Conservation (phyloP, 352 stramenopile species). For the Pythium oligandrum region DNA sequence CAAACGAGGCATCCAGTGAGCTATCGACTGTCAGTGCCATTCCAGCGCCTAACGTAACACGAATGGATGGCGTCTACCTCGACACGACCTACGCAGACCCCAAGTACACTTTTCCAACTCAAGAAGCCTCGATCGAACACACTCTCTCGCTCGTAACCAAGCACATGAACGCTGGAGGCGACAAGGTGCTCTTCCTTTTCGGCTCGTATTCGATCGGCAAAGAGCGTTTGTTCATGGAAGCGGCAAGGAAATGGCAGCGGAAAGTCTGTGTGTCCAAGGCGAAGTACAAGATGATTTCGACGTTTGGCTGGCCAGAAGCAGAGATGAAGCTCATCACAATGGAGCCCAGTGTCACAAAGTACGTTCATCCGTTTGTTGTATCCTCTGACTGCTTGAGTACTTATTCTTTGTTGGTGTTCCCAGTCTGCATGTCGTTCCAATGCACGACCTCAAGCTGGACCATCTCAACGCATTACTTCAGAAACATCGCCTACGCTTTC, state of each 20-base stretch:
- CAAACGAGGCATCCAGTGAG: too few relatives aligned
- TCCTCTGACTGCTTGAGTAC: constrained; percentile 4
- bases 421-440: constrained; percentile 90
- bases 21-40: not conserved
- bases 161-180: constrained; percentile 25
- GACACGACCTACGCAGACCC: constrained; percentile 97
- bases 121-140: constrained; percentile 68
- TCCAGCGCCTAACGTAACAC: constrained; percentile 1
- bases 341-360: constrained; percentile 65
- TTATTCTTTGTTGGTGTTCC: not conserved
- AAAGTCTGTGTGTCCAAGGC: constrained; percentile 78
- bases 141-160: constrained; percentile 57
- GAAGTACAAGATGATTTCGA: constrained; percentile 84
- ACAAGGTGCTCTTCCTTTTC: constrained; percentile 92
- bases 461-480: constrained; percentile 58
- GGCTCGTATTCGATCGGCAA: constrained; percentile 97
- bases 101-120: constrained; percentile 92
- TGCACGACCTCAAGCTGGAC: constrained; percentile 93
- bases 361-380: constrained; percentile 16
- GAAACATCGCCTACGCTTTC: constrained; percentile 66
- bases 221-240: constrained; percentile 94
- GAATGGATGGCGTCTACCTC: constrained; percentile 88
- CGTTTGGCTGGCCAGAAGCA: constrained; percentile 79
- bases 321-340: constrained; percentile 88
- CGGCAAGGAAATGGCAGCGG: constrained; percentile 68